Evolutionary conservation across 2,329 filamentous ascomycete species (phyloP).

Genomic region (Botrytis fabae): DNA sequence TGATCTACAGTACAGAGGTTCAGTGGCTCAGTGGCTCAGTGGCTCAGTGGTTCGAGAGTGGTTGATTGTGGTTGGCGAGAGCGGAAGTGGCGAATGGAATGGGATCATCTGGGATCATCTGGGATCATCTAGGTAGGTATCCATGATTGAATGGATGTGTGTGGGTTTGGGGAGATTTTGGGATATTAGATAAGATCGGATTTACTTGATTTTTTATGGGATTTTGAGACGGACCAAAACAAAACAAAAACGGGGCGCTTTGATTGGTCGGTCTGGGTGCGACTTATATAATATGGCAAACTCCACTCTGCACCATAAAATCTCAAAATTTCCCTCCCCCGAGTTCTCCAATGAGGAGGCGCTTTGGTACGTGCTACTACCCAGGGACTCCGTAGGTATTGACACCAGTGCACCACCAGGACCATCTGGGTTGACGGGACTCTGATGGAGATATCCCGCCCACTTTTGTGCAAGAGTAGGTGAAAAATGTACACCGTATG

Average conservation of each 20-base stretch:
- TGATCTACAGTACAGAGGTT: conserved; percentile 1
- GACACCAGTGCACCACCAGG: background rate
- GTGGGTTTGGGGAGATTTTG: background rate
- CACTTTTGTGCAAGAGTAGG: background rate
- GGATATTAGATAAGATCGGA: conserved; percentile 12
- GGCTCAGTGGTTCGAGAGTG: background rate
- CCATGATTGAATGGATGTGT: background rate
- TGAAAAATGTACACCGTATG: background rate
- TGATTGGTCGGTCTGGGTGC: background rate
- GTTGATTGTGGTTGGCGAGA: conserved; percentile 3
- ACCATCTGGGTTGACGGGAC: background rate
- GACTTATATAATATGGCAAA: background rate
- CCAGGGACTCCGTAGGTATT: background rate
- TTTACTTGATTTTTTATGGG: background rate
- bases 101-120: background rate
- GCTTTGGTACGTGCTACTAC: background rate
- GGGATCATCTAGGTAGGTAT: background rate
- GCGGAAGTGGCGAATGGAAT: conserved; percentile 15
- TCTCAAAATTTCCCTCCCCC: background rate
- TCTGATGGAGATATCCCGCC: background rate
- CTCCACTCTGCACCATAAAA: background rate
- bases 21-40: background rate
- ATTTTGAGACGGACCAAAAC: background rate
- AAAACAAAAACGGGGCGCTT: background rate
- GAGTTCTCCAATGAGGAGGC: background rate